phyloP scores from a whole-genome alignment of 768 basidiomycete genomes.

The Boletus pseudopeckii region DNA sequence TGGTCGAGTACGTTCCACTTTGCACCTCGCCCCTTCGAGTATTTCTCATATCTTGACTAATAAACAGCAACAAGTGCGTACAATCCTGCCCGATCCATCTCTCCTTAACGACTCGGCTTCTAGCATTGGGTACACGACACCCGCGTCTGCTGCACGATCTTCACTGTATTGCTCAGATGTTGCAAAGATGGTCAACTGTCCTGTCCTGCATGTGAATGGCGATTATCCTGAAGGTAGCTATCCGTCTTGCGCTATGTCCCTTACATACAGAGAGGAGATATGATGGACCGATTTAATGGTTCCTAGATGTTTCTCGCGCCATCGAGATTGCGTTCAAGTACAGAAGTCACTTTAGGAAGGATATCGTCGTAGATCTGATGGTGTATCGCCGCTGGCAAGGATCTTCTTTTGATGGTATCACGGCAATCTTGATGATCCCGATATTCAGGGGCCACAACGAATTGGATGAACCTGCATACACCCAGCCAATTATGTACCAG shows the following conservation, averaged over 20 bases:
- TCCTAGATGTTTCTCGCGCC: conserved; percentile 74
- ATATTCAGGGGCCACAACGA: conserved; percentile 77
- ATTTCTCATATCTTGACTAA: neutral
- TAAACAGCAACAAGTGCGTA: conserved; percentile 54
- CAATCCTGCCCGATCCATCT: neutral
- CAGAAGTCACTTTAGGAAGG: conserved; percentile 84
- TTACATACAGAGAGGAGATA: neutral
- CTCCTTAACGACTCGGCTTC: conserved; percentile 2
- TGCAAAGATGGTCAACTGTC: conserved; percentile 88
- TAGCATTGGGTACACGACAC: conserved; percentile 92
- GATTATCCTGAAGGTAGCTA: conserved; percentile 76
- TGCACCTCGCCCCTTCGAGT: neutral
- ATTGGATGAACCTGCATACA: conserved; percentile 82
- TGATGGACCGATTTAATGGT: neutral
- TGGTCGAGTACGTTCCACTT: conserved; percentile 69
- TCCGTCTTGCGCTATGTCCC: neutral
- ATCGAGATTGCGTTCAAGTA: conserved; percentile 89
- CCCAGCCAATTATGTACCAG: conserved; percentile 89
- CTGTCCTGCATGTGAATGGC: conserved; percentile 88
- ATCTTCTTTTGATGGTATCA: neutral
- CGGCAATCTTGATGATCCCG: neutral
- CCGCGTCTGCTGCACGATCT: conserved; percentile 78
- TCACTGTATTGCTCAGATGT: conserved; percentile 86
- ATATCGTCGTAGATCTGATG: conserved; percentile 84
- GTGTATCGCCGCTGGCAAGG: conserved; percentile 80